Percentiles rank a stretch among this genome's conserved stretches.
Conservation (phyloP, 2,329 filamentous ascomycete genomes). For the Arthrobotrys sphaeroides region DNA sequence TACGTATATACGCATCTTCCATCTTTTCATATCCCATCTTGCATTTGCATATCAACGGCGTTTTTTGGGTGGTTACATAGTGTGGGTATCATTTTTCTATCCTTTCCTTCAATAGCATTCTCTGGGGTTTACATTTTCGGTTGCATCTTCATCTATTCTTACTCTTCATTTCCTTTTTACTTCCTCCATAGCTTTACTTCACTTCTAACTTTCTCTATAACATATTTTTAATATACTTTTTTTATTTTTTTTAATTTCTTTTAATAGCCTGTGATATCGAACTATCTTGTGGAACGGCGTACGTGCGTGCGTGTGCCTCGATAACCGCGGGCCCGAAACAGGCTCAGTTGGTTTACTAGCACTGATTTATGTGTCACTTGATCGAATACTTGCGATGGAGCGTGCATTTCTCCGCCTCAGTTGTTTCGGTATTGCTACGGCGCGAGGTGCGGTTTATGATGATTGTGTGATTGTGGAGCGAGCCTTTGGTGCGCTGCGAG, state of each 20-base stretch:
- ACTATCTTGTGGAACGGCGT: background rate
- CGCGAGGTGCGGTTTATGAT: background rate
- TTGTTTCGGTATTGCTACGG: background rate
- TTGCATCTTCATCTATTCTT: constrained; percentile 19
- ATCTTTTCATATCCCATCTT: constrained; percentile 3
- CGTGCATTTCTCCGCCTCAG: background rate
- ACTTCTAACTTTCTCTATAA: constrained; percentile 11
- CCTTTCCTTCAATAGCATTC: background rate
- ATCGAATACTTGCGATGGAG: background rate
- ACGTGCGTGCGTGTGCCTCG: background rate
- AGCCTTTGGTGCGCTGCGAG: background rate
- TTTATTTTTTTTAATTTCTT: background rate
- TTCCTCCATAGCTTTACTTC: background rate
- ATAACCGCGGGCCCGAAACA: too few species aligned
- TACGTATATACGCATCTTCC: constrained; percentile 9
- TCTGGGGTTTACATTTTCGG: constrained; percentile 1
- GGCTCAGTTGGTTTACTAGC: too few species aligned
- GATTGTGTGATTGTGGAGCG: constrained; percentile 15
- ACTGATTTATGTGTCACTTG: background rate
- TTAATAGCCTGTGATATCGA: background rate
- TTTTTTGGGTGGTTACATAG: constrained; percentile 14
- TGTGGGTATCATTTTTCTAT: constrained; percentile 5
- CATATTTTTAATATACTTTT: constrained; percentile 12
- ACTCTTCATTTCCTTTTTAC: background rate
- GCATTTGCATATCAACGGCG: constrained; percentile 42